Base-by-base conservation (phyloP, 1,284 basidiomycete genomes). In the Puccinia coronata region DNA sequence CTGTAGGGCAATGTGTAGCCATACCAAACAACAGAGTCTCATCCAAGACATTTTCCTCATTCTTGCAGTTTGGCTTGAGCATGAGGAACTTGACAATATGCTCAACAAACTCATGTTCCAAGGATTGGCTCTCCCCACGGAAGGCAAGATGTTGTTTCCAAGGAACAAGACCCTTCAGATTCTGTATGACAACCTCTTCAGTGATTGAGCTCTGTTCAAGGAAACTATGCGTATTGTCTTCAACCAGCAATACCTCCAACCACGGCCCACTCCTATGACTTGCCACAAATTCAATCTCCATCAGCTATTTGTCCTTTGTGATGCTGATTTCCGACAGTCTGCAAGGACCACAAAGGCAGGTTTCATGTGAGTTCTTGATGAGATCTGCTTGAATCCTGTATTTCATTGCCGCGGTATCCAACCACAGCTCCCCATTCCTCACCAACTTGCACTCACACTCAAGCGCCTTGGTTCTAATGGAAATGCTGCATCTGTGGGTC, bases 361-460 rank as follows among this genome's bases (percentile, higher is more conserved):
- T 1, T 73, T 73, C 31, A 39, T 55, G 9, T 1, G 23, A 9
- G 36, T 55, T 8, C 36, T 55, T 39, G 18, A 39, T 11, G n/a
- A 4, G 8, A 73, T 73, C 31, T 55, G 39, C 11, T 34, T 31
- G 14, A 47, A 73, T 20, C 43, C n/a, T 23, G 53, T 73, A 9
- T 57, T 73, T 31, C 71, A 73, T 51, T n/a, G n/a, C 11, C 31
- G 49, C 1, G 49, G 71, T 12, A 53, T 57, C 39, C 14, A 34
- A 36, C 73, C 53, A 9, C 73, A 76, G 41, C 34, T 63, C 2
- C 59, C 73, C 5, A 43, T 76, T 12, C 23, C 73, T 28, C 73
- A 76, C 57, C 73, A 76, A 49, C 73, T 76, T 1, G 73, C 53
- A 25, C 20, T 76, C 25, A 75, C 72, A 11, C 23, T 75, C 8